phyloP scores from a whole-genome alignment of 192 early-diverging fungal genomes.

The Backusella tarrabulga region DNA sequence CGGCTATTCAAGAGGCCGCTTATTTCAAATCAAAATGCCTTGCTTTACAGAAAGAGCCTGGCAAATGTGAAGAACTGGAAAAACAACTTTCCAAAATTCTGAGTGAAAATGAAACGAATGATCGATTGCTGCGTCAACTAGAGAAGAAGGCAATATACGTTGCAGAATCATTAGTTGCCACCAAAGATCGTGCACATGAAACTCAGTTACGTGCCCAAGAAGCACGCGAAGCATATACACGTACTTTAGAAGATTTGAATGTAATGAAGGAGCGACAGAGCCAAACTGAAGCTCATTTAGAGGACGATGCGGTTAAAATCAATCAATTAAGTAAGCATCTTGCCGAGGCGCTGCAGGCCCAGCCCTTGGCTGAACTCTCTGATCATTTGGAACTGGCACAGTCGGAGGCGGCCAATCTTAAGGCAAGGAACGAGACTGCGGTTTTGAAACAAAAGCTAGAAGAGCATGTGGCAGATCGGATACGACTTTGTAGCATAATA shows the following conservation, averaged over 20 bases:
- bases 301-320: conserved; percentile 35
- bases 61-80: conserved; percentile 36
- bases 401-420: conserved; percentile 44
- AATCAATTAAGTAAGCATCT: conserved; percentile 12
- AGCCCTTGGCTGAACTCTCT: conserved; percentile 38
- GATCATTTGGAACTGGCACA: conserved; percentile 45
- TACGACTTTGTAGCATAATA: conserved; percentile 33
- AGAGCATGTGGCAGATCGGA: conserved; percentile 40
- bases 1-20: conserved; percentile 54
- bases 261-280: conserved; percentile 41
- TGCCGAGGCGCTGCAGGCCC: conserved; percentile 17
- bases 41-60: conserved; percentile 33
- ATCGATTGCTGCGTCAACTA: conserved; percentile 40
- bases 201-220: conserved; percentile 49
- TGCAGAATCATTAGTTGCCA: conserved; percentile 34
- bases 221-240: conserved; percentile 46
- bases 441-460: conserved; percentile 38
- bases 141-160: conserved; percentile 46
- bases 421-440: conserved; percentile 46
- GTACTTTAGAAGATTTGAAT: conserved; percentile 43
- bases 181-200: conserved; percentile 40
- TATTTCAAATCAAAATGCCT: conserved; percentile 52
- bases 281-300: conserved; percentile 37
- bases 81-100: conserved; percentile 39
- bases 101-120: conserved; percentile 39